Percentiles rank a stretch among this genome's conserved stretches.
Evolutionary conservation across 441 rosid species (phyloP).

Genomic region (Viola pubescens): DNA sequence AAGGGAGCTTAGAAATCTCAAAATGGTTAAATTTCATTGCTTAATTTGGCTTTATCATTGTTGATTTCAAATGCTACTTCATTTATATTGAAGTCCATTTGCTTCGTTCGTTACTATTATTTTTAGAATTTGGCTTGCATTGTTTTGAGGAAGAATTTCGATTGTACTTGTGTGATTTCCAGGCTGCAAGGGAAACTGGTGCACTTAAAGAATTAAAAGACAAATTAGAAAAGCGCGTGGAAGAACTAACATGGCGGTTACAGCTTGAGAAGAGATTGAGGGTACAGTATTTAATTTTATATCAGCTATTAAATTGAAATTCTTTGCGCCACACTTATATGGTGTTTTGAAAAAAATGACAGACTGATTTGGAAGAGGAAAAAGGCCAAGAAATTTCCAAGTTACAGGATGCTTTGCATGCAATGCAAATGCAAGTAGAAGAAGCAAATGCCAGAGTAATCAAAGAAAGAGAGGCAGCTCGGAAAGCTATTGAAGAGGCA

Average conservation of each 20-base stretch:
- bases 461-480: slow-evolving; percentile 84
- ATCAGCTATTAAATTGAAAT: not conserved
- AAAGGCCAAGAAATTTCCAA: slow-evolving; percentile 83
- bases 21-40: slow-evolving; percentile 58
- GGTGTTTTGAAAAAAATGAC: slow-evolving; percentile 22
- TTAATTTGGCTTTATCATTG: not conserved
- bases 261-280: slow-evolving; percentile 94
- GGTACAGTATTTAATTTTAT: slow-evolving; percentile 34
- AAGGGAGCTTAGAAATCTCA: slow-evolving; percentile 83
- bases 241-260: slow-evolving; percentile 97
- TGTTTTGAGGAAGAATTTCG: slow-evolving; percentile 14
- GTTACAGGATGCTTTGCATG: slow-evolving; percentile 64
- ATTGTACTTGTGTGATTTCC: slow-evolving; percentile 23
- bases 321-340: slow-evolving; percentile 7
- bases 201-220: slow-evolving; percentile 98
- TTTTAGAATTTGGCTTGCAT: slow-evolving; percentile 4
- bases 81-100: not conserved
- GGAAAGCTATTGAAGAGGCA: slow-evolving; percentile 84
- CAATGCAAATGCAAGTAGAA: slow-evolving; percentile 62
- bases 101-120: not conserved
- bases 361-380: slow-evolving; percentile 95
- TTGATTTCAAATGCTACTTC: not conserved
- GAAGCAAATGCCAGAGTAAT: slow-evolving; percentile 64
- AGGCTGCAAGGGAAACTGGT: slow-evolving; percentile 99
- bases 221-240: slow-evolving; percentile 97